Evolutionary conservation across 176 grass and related monocot genomes (phyloP).

Genomic region (Dactylis glomerata): DNA sequence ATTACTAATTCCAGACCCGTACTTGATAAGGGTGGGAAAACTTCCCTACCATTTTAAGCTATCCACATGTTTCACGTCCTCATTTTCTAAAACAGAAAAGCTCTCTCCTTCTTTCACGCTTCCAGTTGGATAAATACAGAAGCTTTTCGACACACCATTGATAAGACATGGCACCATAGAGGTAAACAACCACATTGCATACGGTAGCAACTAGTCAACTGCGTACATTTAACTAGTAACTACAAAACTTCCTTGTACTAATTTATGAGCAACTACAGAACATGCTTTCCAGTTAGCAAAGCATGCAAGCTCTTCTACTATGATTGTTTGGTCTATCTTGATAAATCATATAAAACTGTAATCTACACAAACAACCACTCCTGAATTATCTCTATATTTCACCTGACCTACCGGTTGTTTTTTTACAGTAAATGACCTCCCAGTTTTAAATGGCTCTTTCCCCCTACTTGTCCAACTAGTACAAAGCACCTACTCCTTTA

Average conservation of each 20-base stretch:
- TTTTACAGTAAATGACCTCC: neutral
- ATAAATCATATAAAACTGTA: neutral
- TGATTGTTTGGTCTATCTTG: neutral
- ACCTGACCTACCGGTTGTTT: neutral
- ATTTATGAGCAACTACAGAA: neutral
- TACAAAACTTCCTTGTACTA: neutral
- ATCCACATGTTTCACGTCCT: constrained; percentile 8
- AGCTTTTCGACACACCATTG: neutral
- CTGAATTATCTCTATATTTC: neutral
- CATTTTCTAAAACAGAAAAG: constrained; percentile 12
- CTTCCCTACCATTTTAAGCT: constrained; percentile 5
- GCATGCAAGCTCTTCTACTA: neutral
- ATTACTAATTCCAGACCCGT: neutral
- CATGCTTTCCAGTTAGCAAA: neutral
- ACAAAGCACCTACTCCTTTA: neutral
- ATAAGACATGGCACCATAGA: neutral
- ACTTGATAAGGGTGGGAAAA: constrained; percentile 3
- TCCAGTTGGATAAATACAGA: constrained; percentile 4
- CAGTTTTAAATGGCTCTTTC: neutral
- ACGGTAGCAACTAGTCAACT: neutral
- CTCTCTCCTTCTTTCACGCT: constrained; percentile 6
- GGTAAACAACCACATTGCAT: neutral
- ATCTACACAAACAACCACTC: neutral
- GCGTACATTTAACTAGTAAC: neutral
- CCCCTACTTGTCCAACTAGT: neutral